Evolutionary conservation across 2,329 filamentous ascomycete genomes (phyloP).

Genomic region (Pseudohalonectria lignicola): DNA sequence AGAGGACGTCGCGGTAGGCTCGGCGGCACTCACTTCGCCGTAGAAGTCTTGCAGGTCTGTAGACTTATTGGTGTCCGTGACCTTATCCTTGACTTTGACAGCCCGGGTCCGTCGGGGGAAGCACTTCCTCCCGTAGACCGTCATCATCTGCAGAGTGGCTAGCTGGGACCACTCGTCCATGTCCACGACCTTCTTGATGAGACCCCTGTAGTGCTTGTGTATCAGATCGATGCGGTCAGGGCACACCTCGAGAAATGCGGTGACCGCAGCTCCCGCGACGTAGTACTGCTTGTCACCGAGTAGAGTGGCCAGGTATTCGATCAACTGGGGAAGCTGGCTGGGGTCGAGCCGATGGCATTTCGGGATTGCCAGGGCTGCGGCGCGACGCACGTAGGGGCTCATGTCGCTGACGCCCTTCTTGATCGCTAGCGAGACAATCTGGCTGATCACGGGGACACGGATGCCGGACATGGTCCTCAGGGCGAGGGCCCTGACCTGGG

Average conservation of each 20-base stretch:
- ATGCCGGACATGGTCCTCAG: slow-evolving; percentile 96
- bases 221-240: slow-evolving; percentile 80
- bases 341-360: slow-evolving; percentile 93
- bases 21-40: slow-evolving; percentile 42
- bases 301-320: slow-evolving; percentile 69
- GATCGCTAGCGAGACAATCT: slow-evolving; percentile 92
- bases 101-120: slow-evolving; percentile 63
- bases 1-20: slow-evolving; percentile 9
- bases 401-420: slow-evolving; percentile 90
- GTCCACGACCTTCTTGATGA: slow-evolving; percentile 86
- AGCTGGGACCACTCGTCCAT: slow-evolving; percentile 99
- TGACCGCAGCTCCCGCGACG: slow-evolving; percentile 87
- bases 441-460: slow-evolving; percentile 91
- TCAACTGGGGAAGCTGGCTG: slow-evolving; percentile 69
- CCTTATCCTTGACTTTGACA: slow-evolving; percentile 12
- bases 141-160: slow-evolving; percentile 70
- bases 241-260: slow-evolving; percentile 81
- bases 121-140: slow-evolving; percentile 73
- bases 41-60: slow-evolving; percentile 65
- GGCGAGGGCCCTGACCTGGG: slow-evolving; percentile 82
- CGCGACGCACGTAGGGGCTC: slow-evolving; percentile 86
- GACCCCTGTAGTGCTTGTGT: slow-evolving; percentile 75
- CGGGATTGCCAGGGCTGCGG: slow-evolving; percentile 84
- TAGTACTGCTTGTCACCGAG: slow-evolving; percentile 91
- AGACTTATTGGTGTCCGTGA: slow-evolving; percentile 25